Conservation (phyloP, 2,329 filamentous ascomycete genomes). For the Teratosphaeria pseudoeucalypti region DNA sequence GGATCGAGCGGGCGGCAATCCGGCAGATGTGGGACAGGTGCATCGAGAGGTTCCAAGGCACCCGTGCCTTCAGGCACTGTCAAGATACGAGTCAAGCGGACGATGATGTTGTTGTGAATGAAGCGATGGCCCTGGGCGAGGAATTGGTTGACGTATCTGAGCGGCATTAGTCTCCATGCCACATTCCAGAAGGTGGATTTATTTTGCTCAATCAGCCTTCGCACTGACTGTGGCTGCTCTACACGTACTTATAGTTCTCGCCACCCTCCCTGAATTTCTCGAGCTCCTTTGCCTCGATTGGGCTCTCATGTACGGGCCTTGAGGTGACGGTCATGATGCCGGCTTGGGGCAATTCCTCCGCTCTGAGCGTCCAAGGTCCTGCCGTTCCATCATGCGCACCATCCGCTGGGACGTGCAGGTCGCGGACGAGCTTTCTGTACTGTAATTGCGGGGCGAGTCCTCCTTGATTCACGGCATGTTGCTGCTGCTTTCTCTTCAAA, state of each 20-base stretch:
- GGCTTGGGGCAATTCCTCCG: slow-evolving; percentile 32
- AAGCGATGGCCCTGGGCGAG: slow-evolving; percentile 48
- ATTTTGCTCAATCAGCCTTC: neutral
- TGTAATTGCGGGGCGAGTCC: neutral
- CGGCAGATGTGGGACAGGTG: slow-evolving; percentile 29
- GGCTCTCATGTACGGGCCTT: slow-evolving; percentile 40
- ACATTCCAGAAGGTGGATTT: neutral
- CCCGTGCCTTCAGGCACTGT: slow-evolving; percentile 23
- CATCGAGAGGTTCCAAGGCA: slow-evolving; percentile 19
- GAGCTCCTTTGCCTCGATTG: slow-evolving; percentile 38
- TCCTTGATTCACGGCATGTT: slow-evolving; percentile 4
- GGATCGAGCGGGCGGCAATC: slow-evolving; percentile 43
- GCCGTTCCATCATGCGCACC: neutral
- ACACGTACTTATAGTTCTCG: slow-evolving; percentile 12
- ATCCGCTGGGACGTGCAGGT: slow-evolving; percentile 4
- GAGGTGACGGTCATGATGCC: slow-evolving; percentile 44
- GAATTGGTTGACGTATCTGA: slow-evolving; percentile 37
- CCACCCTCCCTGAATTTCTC: slow-evolving; percentile 10
- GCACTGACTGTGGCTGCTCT: neutral
- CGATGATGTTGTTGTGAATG: slow-evolving; percentile 46
- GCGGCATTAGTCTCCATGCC: neutral
- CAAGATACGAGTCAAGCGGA: slow-evolving; percentile 47
- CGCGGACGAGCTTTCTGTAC: slow-evolving; percentile 16
- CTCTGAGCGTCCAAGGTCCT: slow-evolving; percentile 16
- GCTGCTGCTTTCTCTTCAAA: slow-evolving; percentile 12